These are phyloP conservation scores for Suillus spraguei DNA, from an alignment of 768 basidiomycete genomes.

Conservation along the genomic window DNA sequence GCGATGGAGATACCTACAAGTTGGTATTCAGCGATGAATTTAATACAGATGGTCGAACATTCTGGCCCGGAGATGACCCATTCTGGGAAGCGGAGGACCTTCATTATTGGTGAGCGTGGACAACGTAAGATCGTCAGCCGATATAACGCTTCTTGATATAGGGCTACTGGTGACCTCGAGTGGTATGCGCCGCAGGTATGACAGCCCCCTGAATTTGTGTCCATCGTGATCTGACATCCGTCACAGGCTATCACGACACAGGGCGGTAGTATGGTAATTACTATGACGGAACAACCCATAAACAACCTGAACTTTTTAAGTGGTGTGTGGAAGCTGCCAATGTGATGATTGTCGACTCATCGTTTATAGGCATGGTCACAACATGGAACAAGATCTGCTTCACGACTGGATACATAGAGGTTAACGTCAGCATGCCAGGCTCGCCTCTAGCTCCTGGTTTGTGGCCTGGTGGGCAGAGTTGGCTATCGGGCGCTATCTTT, in stretches of 20 bases:
- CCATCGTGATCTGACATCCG: slow-evolving; percentile 8
- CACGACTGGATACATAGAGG: slow-evolving; percentile 89
- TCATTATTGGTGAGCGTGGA: slow-evolving; percentile 67
- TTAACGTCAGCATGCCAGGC: slow-evolving; percentile 77
- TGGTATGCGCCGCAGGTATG: slow-evolving; percentile 80
- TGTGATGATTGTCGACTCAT: slow-evolving; percentile 9
- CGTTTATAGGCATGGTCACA: slow-evolving; percentile 61
- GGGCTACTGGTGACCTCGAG: slow-evolving; percentile 75
- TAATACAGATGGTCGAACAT: slow-evolving; percentile 70
- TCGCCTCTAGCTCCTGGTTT: slow-evolving; percentile 61
- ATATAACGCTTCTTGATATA: slow-evolving; percentile 18
- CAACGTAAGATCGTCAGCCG: neutral
- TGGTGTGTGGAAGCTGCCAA: slow-evolving; percentile 44
- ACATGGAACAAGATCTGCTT: slow-evolving; percentile 97
- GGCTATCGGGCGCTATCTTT: slow-evolving; percentile 22
- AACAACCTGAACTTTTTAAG: slow-evolving; percentile 87
- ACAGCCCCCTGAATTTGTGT: slow-evolving; percentile 7
- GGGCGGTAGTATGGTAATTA: slow-evolving; percentile 80
- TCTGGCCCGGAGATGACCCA: slow-evolving; percentile 80
- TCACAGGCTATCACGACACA: slow-evolving; percentile 67
- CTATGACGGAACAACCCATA: slow-evolving; percentile 65
- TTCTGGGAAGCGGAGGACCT: slow-evolving; percentile 88
- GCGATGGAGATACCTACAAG: slow-evolving; percentile 76
- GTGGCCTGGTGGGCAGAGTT: slow-evolving; percentile 72
- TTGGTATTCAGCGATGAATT: slow-evolving; percentile 92